These are phyloP conservation scores for Penicillium robsamsonii DNA, from an alignment of 495 filamentous ascomycete species.

Conservation along the genomic window DNA sequence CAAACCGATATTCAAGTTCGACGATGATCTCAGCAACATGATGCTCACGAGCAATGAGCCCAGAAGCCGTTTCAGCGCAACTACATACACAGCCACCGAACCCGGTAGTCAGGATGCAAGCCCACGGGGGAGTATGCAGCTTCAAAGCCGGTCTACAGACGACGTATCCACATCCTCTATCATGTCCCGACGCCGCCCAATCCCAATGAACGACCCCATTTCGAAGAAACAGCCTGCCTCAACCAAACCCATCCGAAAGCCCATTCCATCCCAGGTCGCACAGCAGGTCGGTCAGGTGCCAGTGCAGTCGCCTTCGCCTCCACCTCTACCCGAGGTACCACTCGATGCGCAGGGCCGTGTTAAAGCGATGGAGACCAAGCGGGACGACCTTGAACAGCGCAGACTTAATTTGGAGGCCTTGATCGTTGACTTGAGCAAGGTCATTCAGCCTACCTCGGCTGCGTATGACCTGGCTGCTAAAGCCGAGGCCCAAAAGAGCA, in stretches of 20 bases:
- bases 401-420: constrained; percentile 68
- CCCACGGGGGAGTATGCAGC: constrained; percentile 41
- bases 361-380: constrained; percentile 62
- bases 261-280: constrained; percentile 51
- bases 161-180: constrained; percentile 34
- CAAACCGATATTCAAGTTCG: constrained; percentile 18
- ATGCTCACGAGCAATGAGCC: constrained; percentile 44
- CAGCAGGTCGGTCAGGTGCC: constrained; percentile 39
- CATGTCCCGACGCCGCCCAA: constrained; percentile 48
- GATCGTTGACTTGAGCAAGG: constrained; percentile 67
- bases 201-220: constrained; percentile 42
- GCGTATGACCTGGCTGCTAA: constrained; percentile 57
- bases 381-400: constrained; percentile 62
- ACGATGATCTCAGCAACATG: constrained; percentile 24
- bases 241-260: constrained; percentile 48
- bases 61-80: constrained; percentile 68
- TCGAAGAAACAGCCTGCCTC: constrained; percentile 37
- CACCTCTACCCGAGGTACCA: constrained; percentile 46
- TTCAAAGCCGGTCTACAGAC: constrained; percentile 35
- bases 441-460: constrained; percentile 56
- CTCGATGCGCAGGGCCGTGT: constrained; percentile 56
- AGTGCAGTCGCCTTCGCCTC: constrained; percentile 56
- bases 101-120: constrained; percentile 37
- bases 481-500: constrained; percentile 68
- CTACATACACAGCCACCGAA: constrained; percentile 63